Percentiles rank a stretch among this genome's conserved stretches.
Evolutionary conservation across 768 basidiomycete species (phyloP).

Genomic region (Coprinopsis marcescibilis): DNA sequence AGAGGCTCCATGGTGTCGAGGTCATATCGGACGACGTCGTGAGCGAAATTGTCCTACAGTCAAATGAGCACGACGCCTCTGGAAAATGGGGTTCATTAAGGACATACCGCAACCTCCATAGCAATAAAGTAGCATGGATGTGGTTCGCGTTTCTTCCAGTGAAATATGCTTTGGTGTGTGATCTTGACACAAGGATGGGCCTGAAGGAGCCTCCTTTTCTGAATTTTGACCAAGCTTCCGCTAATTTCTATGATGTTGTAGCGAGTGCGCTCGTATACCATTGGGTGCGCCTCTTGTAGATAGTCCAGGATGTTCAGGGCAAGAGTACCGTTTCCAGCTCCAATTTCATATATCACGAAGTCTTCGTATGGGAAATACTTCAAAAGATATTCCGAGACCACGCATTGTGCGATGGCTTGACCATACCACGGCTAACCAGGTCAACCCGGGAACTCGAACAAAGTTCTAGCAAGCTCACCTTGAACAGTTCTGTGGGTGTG

Average conservation of each 20-base stretch:
- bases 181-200: constrained; percentile 66
- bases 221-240: constrained; percentile 64
- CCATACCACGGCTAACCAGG: constrained; percentile 84
- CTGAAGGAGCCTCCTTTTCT: constrained; percentile 57
- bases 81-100: not conserved
- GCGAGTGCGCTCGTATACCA: constrained; percentile 87
- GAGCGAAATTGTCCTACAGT: constrained; percentile 87
- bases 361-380: constrained; percentile 97
- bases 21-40: constrained; percentile 92
- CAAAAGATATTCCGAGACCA: constrained; percentile 87
- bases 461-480: constrained; percentile 46
- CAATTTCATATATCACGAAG: constrained; percentile 94
- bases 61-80: constrained; percentile 3
- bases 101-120: constrained; percentile 88
- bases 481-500: constrained; percentile 96
- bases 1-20: constrained; percentile 71
- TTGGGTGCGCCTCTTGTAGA: constrained; percentile 71
- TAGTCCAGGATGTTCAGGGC: constrained; percentile 85
- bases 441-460: constrained; percentile 9
- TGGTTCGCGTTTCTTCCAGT: constrained; percentile 68
- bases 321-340: constrained; percentile 95
- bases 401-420: constrained; percentile 80
- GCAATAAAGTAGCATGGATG: constrained; percentile 92
- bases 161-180: constrained; percentile 76
- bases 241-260: constrained; percentile 97